Evolutionary conservation across 768 basidiomycete species (phyloP).

Genomic region (Terana coerulea): DNA sequence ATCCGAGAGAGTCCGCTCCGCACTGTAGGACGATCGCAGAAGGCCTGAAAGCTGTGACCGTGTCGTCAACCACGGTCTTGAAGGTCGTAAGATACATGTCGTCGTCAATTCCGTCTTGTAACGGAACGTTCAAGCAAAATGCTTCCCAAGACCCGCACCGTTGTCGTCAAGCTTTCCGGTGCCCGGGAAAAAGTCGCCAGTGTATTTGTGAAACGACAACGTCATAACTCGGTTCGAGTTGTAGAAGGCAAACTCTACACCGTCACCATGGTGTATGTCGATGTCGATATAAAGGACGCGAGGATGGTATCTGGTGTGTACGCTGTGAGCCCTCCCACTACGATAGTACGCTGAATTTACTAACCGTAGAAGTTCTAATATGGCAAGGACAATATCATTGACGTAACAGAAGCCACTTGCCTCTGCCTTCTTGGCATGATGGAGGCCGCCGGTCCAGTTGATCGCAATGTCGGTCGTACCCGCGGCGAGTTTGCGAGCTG

Average conservation of each 20-base stretch:
- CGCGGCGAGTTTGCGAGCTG: slow-evolving; percentile 80
- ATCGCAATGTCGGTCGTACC: slow-evolving; percentile 94
- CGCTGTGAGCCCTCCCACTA: not conserved
- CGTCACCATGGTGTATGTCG: slow-evolving; percentile 98
- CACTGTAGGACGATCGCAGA: slow-evolving; percentile 93
- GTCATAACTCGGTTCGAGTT: slow-evolving; percentile 98
- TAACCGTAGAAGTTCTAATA: slow-evolving; percentile 75
- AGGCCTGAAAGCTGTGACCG: slow-evolving; percentile 84
- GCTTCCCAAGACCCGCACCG: slow-evolving; percentile 81
- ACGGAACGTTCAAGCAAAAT: slow-evolving; percentile 95
- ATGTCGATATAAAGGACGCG: slow-evolving; percentile 98
- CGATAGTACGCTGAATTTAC: not conserved
- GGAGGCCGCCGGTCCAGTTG: slow-evolving; percentile 98
- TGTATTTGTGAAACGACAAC: slow-evolving; percentile 99
- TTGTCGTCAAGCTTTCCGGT: slow-evolving; percentile 96
- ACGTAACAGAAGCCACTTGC: slow-evolving; percentile 99
- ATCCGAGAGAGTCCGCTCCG: slow-evolving; percentile 94
- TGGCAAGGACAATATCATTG: slow-evolving; percentile 94
- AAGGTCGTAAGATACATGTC: slow-evolving; percentile 95
- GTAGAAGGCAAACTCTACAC: slow-evolving; percentile 97
- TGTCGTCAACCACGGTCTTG: slow-evolving; percentile 94
- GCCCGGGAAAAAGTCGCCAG: slow-evolving; percentile 96
- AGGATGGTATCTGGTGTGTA: slow-evolving; percentile 68
- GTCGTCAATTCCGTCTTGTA: slow-evolving; percentile 96
- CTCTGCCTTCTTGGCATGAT: slow-evolving; percentile 97